Conservation (phyloP, 345 rosid species). For the Arabidopsis arenosa region DNA sequence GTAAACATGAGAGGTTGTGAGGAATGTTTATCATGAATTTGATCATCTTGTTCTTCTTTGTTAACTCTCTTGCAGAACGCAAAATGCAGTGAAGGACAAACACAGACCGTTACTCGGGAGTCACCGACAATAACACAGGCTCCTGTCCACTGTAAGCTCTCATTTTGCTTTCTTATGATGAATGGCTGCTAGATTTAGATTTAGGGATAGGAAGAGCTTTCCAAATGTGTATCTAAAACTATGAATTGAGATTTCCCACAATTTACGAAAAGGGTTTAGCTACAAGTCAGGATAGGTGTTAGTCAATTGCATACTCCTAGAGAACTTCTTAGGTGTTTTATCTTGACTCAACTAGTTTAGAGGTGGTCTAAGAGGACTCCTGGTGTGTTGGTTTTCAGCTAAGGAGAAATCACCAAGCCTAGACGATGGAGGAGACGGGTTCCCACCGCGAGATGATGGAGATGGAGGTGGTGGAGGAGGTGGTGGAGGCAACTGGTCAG, state of each 20-base stretch:
- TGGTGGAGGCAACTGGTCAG: constrained; percentile 86
- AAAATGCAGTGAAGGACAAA: constrained; percentile 77
- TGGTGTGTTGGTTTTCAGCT: constrained; percentile 51
- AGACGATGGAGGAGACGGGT: constrained; percentile 82
- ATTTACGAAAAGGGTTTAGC: not conserved
- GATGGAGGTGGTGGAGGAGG: constrained; percentile 97
- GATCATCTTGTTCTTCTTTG: constrained; percentile 15
- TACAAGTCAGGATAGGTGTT: constrained; percentile 18
- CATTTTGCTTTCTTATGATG: not conserved
- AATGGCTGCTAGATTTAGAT: not conserved
- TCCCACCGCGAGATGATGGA: constrained; percentile 75
- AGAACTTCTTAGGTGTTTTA: not conserved
- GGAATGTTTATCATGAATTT: not conserved
- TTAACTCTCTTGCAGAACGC: constrained; percentile 57
- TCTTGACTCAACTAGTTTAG: not conserved
- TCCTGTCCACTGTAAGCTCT: constrained; percentile 70
- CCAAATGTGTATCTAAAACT: not conserved
- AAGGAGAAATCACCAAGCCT: constrained; percentile 74
- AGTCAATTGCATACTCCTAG: not conserved
- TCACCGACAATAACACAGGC: constrained; percentile 89
- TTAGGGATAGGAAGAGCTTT: not conserved
- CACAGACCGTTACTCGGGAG: constrained; percentile 77
- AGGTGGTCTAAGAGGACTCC: not conserved
- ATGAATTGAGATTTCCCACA: not conserved
- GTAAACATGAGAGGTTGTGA: not conserved